These are phyloP conservation scores for Apiotrichum laibachii DNA, from an alignment of 1,284 basidiomycete species.

Conservation along the genomic window DNA sequence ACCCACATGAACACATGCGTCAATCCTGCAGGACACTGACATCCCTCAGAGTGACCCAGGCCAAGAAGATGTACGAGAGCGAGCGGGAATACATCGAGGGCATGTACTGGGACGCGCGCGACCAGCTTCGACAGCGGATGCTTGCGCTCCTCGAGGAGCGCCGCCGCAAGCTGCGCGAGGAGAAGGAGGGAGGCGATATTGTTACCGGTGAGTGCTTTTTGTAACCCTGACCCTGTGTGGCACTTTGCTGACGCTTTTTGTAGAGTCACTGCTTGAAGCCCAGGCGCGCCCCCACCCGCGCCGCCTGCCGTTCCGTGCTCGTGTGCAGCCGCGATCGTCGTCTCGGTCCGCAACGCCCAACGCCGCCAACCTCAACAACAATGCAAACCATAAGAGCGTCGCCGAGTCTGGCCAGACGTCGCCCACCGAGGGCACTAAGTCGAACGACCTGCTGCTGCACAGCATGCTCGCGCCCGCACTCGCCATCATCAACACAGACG, in stretches of 20 bases:
- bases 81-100: slow-evolving; percentile 55
- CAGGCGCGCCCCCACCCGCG: slow-evolving; percentile 41
- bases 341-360: slow-evolving; percentile 16
- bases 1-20: too few species aligned
- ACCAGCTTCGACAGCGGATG: slow-evolving; percentile 50
- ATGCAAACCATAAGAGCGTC: slow-evolving; percentile 11
- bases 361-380: background rate
- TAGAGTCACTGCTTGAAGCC: slow-evolving; percentile 47
- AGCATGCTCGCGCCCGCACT: slow-evolving; percentile 39
- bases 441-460: slow-evolving; percentile 41
- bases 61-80: slow-evolving; percentile 51
- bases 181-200: slow-evolving; percentile 56
- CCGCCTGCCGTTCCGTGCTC: slow-evolving; percentile 33
- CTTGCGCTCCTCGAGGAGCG: slow-evolving; percentile 55
- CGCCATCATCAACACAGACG: slow-evolving; percentile 42
- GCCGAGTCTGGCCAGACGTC: slow-evolving; percentile 17
- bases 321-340: slow-evolving; percentile 16
- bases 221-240: background rate
- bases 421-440: slow-evolving; percentile 29
- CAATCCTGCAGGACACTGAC: slow-evolving; percentile 1
- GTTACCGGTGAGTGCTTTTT: slow-evolving; percentile 51
- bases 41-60: slow-evolving; percentile 33
- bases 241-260: background rate
- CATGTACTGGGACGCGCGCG: slow-evolving; percentile 52
- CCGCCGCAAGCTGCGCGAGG: slow-evolving; percentile 53